These are phyloP conservation scores for Chlamydomonas applanata DNA, from an alignment of 139 green algal genomes.

Conservation along the genomic window DNA sequence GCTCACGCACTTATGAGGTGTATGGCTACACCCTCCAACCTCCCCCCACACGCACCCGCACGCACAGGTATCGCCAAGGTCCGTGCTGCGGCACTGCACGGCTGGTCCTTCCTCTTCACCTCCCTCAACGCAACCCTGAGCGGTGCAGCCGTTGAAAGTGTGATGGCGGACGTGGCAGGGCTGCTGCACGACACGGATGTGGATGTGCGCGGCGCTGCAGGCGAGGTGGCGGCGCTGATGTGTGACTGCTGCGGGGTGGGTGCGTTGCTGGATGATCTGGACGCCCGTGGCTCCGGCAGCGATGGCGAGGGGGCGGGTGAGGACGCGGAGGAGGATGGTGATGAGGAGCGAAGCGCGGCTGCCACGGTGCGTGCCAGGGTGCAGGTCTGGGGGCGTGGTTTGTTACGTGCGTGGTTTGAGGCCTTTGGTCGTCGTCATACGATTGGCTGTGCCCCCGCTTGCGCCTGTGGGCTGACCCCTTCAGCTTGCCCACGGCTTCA, in stretches of 20 bases:
- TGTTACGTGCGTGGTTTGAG: too few species aligned
- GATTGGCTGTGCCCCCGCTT: too few species aligned
- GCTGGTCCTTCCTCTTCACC: slow-evolving; percentile 70
- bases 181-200: slow-evolving; percentile 4
- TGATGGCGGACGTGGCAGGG: slow-evolving; percentile 24
- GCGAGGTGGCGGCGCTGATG: slow-evolving; percentile 63
- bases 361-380: not conserved
- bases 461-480: too few species aligned
- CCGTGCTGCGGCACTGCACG: slow-evolving; percentile 45
- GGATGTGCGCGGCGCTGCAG: slow-evolving; percentile 47
- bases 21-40: too few species aligned
- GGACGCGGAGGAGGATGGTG: slow-evolving; percentile 4
- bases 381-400: too few species aligned
- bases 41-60: not conserved
- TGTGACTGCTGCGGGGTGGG: slow-evolving; percentile 47
- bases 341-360: not conserved
- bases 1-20: too few species aligned
- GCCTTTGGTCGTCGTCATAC: too few species aligned
- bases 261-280: slow-evolving; percentile 13
- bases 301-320: not conserved
- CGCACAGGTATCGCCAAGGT: slow-evolving; percentile 12
- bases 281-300: not conserved
- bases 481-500: too few species aligned
- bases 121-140: slow-evolving; percentile 33
- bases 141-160: slow-evolving; percentile 35